Conservation (phyloP, 2,329 filamentous ascomycete species). For the Tympanopsis confertula region DNA sequence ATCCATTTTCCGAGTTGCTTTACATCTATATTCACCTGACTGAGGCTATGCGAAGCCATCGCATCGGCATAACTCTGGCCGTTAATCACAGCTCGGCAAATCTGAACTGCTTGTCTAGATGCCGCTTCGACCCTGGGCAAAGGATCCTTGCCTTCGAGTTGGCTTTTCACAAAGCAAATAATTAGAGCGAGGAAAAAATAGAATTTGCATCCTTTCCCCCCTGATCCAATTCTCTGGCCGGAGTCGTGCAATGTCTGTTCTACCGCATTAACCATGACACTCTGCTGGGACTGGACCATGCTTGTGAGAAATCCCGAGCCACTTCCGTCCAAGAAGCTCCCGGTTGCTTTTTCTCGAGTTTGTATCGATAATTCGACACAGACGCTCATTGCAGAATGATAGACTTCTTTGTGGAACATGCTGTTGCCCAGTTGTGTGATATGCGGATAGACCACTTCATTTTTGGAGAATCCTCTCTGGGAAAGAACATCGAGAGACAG, state of each 20-base stretch:
- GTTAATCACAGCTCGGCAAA: no score
- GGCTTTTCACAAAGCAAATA: not conserved
- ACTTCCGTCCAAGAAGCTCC: not conserved
- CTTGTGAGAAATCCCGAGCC: not conserved
- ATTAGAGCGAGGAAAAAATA: not conserved
- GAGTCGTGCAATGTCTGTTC: not conserved
- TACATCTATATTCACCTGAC: no score
- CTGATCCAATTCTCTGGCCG: not conserved
- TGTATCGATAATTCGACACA: constrained; percentile 9
- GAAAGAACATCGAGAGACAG: constrained; percentile 10
- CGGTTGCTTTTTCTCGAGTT: not conserved
- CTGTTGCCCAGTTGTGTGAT: not conserved
- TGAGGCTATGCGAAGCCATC: no score
- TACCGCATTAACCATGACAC: not conserved
- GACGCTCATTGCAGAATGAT: constrained; percentile 10
- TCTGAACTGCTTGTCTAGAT: no score
- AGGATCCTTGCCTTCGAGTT: not conserved
- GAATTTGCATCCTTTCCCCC: not conserved
- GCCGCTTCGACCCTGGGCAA: no score
- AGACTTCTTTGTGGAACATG: not conserved
- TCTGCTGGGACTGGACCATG: not conserved
- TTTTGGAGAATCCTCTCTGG: constrained; percentile 8
- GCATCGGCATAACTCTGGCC: no score
- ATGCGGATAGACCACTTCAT: not conserved
- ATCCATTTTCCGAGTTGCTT: no score